Conservation (phyloP, 2,329 filamentous ascomycete genomes). For the Elsinoe perseae region DNA sequence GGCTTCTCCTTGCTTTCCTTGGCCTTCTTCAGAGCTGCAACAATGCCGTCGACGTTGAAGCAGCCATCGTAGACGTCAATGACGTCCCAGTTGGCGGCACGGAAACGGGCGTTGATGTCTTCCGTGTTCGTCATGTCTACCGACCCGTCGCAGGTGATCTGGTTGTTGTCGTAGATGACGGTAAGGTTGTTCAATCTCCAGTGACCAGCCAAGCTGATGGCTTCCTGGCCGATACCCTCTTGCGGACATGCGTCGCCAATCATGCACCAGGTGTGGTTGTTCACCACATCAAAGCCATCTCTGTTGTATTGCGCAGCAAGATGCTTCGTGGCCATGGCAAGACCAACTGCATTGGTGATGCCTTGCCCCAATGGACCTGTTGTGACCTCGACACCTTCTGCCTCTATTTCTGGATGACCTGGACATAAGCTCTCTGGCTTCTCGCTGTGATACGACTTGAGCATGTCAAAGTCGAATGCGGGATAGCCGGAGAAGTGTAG, state of each 20-base stretch:
- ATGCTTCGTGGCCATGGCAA: conserved; percentile 52
- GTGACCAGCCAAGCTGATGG: conserved; percentile 51
- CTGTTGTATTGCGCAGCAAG: conserved; percentile 49
- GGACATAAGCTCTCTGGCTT: conserved; percentile 44
- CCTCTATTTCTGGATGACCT: conserved; percentile 47
- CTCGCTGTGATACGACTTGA: conserved; percentile 47
- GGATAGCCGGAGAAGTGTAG: conserved; percentile 47
- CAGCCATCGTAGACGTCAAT: conserved; percentile 48
- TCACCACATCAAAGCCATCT: conserved; percentile 41
- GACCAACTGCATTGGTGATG: conserved; percentile 52
- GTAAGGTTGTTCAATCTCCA: conserved; percentile 49
- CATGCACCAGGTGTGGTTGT: conserved; percentile 50
- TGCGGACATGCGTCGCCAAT: conserved; percentile 52
- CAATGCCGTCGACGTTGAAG: conserved; percentile 44
- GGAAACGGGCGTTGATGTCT: conserved; percentile 52
- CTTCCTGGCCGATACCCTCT: conserved; percentile 52
- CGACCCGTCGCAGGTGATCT: conserved; percentile 51
- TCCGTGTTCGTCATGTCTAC: conserved; percentile 48
- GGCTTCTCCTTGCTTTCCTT: conserved; percentile 36
- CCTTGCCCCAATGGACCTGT: conserved; percentile 54
- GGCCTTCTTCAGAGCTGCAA: conserved; percentile 38
- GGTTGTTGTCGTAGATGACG: conserved; percentile 54
- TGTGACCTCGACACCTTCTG: conserved; percentile 52
- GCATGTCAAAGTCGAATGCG: conserved; percentile 49
- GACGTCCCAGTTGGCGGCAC: conserved; percentile 48